Evolutionary conservation across 805 yeast genomes (phyloP).

Genomic region (Torulaspora indica): DNA sequence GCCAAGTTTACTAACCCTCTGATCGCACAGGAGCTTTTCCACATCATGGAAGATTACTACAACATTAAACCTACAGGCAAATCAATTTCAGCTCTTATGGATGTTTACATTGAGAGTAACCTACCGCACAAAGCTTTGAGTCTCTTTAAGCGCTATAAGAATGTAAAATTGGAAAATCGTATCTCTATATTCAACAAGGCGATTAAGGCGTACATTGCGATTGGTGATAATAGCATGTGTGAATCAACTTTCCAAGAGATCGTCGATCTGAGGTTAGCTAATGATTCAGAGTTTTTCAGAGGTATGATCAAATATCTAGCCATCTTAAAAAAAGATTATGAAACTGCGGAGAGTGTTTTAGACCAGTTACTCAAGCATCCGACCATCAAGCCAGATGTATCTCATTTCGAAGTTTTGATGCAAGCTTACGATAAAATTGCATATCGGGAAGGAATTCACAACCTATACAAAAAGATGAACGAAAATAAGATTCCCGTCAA

Average conservation of each 20-base stretch:
- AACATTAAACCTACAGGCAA: slow-evolving; percentile 28
- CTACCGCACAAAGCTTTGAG: slow-evolving; percentile 20
- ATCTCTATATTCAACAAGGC: slow-evolving; percentile 25
- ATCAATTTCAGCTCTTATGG: slow-evolving; percentile 28
- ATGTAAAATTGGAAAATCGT: slow-evolving; percentile 3
- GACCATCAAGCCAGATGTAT: slow-evolving; percentile 14
- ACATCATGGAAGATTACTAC: slow-evolving; percentile 30
- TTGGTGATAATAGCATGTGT: slow-evolving; percentile 16
- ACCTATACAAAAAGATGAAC: slow-evolving; percentile 29
- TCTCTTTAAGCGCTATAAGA: slow-evolving; percentile 21
- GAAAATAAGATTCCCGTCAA: slow-evolving; percentile 23
- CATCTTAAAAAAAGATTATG: slow-evolving; percentile 17
- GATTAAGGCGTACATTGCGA: slow-evolving; percentile 21
- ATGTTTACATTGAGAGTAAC: slow-evolving; percentile 26
- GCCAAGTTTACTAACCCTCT: slow-evolving; percentile 25
- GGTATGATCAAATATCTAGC: slow-evolving; percentile 22
- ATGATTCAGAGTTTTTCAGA: slow-evolving; percentile 26
- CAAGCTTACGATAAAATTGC: slow-evolving; percentile 27
- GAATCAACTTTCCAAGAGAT: slow-evolving; percentile 20
- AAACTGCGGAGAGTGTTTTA: slow-evolving; percentile 22
- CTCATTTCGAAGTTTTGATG: slow-evolving; percentile 35
- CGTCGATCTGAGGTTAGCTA: slow-evolving; percentile 9
- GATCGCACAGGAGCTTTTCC: slow-evolving; percentile 32
- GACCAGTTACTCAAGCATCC: slow-evolving; percentile 20
- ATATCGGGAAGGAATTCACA: slow-evolving; percentile 28